Evolutionary conservation across 2,329 filamentous ascomycete genomes (phyloP).

Genomic region (Nemania bipapillata): DNA sequence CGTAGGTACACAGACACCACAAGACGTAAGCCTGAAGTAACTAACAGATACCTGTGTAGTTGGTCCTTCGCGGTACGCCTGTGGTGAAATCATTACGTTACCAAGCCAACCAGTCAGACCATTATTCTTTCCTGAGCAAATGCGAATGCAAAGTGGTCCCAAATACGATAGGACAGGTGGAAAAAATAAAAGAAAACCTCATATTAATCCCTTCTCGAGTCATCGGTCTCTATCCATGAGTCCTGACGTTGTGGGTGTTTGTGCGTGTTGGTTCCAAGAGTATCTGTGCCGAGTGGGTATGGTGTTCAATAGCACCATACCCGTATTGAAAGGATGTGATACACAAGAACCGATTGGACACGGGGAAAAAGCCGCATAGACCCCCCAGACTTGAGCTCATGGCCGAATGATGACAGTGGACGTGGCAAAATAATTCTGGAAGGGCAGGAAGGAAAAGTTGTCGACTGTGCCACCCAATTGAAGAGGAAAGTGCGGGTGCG

Average conservation of each 20-base stretch:
- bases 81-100: slow-evolving; percentile 20
- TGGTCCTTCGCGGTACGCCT: background rate
- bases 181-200: slow-evolving; percentile 8
- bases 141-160: slow-evolving; percentile 15
- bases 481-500: slow-evolving; percentile 11
- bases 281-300: background rate
- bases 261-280: background rate
- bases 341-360: slow-evolving; percentile 1
- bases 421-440: background rate
- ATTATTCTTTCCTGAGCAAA: slow-evolving; percentile 24
- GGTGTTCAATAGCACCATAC: background rate
- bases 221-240: slow-evolving; percentile 18
- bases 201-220: slow-evolving; percentile 23
- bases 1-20: slow-evolving; percentile 32
- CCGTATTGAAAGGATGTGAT: slow-evolving; percentile 3
- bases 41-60: slow-evolving; percentile 3
- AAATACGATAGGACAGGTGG: background rate
- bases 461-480: background rate
- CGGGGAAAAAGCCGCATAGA: background rate
- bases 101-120: background rate
- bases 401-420: background rate
- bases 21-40: slow-evolving; percentile 9
- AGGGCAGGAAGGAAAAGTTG: background rate
- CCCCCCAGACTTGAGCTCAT: slow-evolving; percentile 3
- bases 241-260: background rate